Evolutionary conservation across 257 asterid species (phyloP).

Genomic region (Penstemon barbatus): DNA sequence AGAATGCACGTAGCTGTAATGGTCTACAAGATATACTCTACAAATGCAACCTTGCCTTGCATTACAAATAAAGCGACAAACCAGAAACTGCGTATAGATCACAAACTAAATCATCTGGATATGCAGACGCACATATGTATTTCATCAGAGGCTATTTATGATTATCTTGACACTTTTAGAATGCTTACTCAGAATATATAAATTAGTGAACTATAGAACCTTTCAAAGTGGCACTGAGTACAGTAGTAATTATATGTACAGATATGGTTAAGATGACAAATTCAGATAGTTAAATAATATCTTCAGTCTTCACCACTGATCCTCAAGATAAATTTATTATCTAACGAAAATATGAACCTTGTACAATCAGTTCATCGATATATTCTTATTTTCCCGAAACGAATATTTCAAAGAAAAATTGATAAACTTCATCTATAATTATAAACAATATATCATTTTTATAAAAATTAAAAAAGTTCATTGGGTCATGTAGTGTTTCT

Average conservation of each 20-base stretch:
- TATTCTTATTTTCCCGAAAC: not conserved
- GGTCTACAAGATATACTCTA: conserved; percentile 32
- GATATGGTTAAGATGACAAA: not conserved
- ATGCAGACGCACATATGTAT: not conserved
- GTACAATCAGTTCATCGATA: not conserved
- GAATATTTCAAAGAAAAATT: not conserved
- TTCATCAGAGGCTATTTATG: not conserved
- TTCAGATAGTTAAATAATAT: not conserved
- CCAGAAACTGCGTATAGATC: not conserved
- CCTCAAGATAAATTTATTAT: not conserved
- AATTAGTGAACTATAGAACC: not conserved
- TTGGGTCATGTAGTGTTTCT: not conserved
- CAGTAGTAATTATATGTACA: not conserved
- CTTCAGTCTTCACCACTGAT: not conserved
- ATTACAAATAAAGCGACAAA: conserved; percentile 11
- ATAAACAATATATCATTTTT: not conserved
- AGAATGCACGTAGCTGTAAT: conserved; percentile 12
- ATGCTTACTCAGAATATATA: not conserved
- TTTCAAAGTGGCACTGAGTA: not conserved
- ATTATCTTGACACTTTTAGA: not conserved
- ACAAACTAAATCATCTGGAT: not conserved
- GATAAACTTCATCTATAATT: not conserved
- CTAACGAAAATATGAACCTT: not conserved
- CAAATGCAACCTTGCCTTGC: conserved; percentile 29
- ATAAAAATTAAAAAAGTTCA: conserved; percentile 4